These are phyloP conservation scores for Mycena sanguinolenta DNA, from an alignment of 768 basidiomycete genomes.

Conservation along the genomic window DNA sequence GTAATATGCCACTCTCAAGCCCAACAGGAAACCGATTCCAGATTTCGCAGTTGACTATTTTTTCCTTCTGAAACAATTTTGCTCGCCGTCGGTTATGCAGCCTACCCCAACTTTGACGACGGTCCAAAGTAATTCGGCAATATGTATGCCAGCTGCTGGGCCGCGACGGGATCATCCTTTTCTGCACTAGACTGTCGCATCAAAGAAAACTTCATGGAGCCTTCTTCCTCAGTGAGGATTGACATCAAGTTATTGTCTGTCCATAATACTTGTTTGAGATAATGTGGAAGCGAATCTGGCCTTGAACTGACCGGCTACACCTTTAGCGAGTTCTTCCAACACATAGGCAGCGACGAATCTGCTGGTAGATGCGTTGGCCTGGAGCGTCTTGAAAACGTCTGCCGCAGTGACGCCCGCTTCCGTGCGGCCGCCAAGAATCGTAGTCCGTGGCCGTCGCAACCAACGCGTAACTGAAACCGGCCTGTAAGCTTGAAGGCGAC, in stretches of 20 bases:
- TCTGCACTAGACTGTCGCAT: conserved; percentile 67
- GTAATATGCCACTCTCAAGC: too few species aligned
- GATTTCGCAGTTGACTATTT: too few species aligned
- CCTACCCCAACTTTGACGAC: conserved; percentile 4
- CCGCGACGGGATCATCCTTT: conserved; percentile 59
- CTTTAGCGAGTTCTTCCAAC: conserved; percentile 65
- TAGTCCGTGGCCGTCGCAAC: conserved; percentile 95
- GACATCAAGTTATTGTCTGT: conserved; percentile 14
- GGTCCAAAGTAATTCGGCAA: conserved; percentile 80
- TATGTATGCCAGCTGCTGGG: conserved; percentile 73
- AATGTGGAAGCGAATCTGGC: neutral
- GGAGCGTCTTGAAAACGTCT: conserved; percentile 91
- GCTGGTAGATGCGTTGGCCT: conserved; percentile 86
- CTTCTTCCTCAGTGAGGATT: conserved; percentile 77
- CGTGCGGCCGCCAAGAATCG: conserved; percentile 91
- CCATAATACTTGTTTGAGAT: neutral
- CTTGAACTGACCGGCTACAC: conserved; percentile 14
- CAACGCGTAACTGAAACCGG: conserved; percentile 80
- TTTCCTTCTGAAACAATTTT: too few species aligned
- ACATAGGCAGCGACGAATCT: conserved; percentile 79
- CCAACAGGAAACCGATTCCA: too few species aligned
- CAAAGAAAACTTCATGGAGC: conserved; percentile 87
- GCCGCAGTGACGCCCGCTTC: conserved; percentile 89
- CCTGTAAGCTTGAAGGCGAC: neutral
- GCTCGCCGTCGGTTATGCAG: too few species aligned